Conservation (phyloP, 169 alveolate species). For the Plasmodium ovale region DNA sequence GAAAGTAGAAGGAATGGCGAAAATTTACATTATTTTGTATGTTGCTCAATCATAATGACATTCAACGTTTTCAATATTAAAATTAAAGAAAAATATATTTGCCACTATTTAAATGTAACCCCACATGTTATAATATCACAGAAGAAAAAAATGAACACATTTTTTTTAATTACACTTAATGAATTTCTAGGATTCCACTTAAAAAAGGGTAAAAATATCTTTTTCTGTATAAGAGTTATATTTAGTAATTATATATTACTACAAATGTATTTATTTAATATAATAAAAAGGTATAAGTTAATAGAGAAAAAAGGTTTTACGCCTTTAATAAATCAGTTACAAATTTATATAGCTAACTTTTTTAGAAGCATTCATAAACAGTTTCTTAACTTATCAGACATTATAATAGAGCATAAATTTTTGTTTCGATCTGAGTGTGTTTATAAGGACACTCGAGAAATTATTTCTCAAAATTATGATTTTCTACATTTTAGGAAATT, state of each 20-base stretch:
- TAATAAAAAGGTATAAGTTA: slow-evolving; percentile 26
- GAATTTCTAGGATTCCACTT: slow-evolving; percentile 41
- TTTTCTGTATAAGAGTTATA: slow-evolving; percentile 29
- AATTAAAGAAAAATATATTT: slow-evolving; percentile 41
- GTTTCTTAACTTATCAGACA: slow-evolving; percentile 44
- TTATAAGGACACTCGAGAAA: slow-evolving; percentile 21
- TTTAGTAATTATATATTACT: slow-evolving; percentile 61
- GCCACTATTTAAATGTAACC: slow-evolving; percentile 32
- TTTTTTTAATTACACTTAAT: slow-evolving; percentile 49
- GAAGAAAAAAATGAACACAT: slow-evolving; percentile 33
- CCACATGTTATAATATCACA: slow-evolving; percentile 27
- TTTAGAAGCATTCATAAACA: slow-evolving; percentile 24
- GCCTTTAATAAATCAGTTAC: slow-evolving; percentile 8
- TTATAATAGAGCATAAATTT: slow-evolving; percentile 39
- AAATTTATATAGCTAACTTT: slow-evolving; percentile 37
- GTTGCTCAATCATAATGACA: slow-evolving; percentile 56
- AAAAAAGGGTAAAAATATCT: slow-evolving; percentile 12
- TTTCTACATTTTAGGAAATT: slow-evolving; percentile 12
- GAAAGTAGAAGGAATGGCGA: slow-evolving; percentile 31
- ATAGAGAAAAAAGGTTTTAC: slow-evolving; percentile 11
- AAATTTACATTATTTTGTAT: slow-evolving; percentile 53
- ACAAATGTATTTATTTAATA: slow-evolving; percentile 68
- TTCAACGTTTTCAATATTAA: slow-evolving; percentile 52
- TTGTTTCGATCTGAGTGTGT: slow-evolving; percentile 48
- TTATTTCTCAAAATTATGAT: slow-evolving; percentile 53